Conservation (phyloP, 2,329 filamentous ascomycete species). For the Phyllosticta citrichinensis region DNA sequence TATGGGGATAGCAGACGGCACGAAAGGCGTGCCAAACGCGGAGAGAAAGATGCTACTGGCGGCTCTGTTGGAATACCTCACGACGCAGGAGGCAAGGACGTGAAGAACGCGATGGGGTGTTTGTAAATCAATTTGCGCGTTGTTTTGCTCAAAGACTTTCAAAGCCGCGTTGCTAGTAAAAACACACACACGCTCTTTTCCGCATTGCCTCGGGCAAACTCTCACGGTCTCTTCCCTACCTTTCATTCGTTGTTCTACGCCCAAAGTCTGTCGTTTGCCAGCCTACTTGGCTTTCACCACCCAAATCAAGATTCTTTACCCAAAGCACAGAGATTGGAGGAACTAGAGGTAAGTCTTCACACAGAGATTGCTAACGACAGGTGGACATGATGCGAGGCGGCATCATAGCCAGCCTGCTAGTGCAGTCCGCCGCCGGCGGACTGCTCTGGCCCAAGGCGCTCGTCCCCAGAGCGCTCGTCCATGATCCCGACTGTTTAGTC, state of each 20-base stretch:
- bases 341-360: neutral
- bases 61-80: neutral
- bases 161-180: neutral
- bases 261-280: neutral
- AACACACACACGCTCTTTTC: neutral
- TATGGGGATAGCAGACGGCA: neutral
- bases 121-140: neutral
- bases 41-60: neutral
- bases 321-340: neutral
- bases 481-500: conserved; percentile 3
- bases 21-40: neutral
- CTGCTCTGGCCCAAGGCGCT: neutral
- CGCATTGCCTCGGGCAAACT: neutral
- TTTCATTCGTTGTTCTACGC: neutral
- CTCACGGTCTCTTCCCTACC: neutral
- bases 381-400: neutral
- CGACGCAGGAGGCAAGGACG: neutral
- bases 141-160: neutral
- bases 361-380: neutral
- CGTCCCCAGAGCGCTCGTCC: neutral
- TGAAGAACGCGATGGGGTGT: neutral
- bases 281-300: no score
- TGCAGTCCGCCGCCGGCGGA: neutral
- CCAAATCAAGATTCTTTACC: neutral
- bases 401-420: neutral